Base-by-base conservation (phyloP, 805 yeast genomes). In the Candida arabinofermentans region DNA sequence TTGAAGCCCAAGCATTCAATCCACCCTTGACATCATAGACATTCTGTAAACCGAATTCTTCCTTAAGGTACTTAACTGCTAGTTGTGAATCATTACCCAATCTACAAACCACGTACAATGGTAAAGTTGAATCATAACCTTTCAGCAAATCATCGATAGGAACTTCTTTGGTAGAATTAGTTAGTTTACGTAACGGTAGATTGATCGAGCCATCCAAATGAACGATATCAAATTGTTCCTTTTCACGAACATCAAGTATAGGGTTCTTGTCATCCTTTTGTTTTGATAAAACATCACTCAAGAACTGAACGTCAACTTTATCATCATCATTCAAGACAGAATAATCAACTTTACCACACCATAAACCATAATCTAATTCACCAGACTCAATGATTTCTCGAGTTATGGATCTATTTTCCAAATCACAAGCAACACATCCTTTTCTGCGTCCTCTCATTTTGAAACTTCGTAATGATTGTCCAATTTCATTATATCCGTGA, bases 51-150 rank as follows among this genome's bases (percentile, higher is more conserved):
- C 78, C 77, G 34, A 75, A 67, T 1, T 70, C 68, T 19, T 75
- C 76, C 37, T 72, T 67, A 35, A 90, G 61, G 34, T 70, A 63
- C 42, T 70, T 62, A 1, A 85, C 81, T 0, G 96, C 95, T 14
- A 79, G 61, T 54, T 86, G 89, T 0, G 98, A 90, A 58, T 93
- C 98, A 59, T 87, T 89, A 8, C 99, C 99, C 56, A 72, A 81
- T 24, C 97, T 71, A 62, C 99, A 93, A 16, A 91, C 69, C 0
- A 88, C 84, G 41, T 71, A 74, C 0, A 85, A 59, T 4, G 48
- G 51, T 8, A 41, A 35, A 4, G 39, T 36, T 4, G 41, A 27
- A 26, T 50, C 48, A 12, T 30, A 27, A 12, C 30, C 27, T 2
- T 52, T 43, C 3, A 54, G 12, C 9, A 43, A 14, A 4, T 42